Evolutionary conservation across 495 filamentous ascomycete species (phyloP), one percentile per base, ranked within the genome.

Genomic region (Lasiosphaeria hispida): DNA sequence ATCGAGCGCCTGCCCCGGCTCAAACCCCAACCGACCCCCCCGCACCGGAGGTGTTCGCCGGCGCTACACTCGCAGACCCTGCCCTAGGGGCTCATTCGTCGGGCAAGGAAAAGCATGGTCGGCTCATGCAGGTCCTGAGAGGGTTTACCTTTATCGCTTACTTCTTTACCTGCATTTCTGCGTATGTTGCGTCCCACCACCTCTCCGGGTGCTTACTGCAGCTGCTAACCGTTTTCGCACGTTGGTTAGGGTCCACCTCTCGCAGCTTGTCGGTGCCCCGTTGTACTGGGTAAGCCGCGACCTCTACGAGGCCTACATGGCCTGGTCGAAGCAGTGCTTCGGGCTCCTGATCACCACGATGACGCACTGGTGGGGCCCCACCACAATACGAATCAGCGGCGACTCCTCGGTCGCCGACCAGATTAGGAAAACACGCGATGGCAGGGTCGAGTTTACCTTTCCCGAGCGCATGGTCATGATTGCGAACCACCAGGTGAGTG

Each of bases 321-420:
- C 88, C 34, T 64, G 89, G 60, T 89, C 87, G 0, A 93, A 94
- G 68, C 81, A 86, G 56, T 83, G 78, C 35, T 93, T 92, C 67
- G 89, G 88, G 23, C 70, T 93, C 5, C 62, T 89, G 19, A 82
- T 86, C 53, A 89, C 83, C 10, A 88, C 85, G 17, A 83, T 91
- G 77, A 92, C 89, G 15, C 80, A 91, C 59, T 90, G 87, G 85
- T 94, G 87, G 87, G 82, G 81, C 47, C 90, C 90, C 7, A 91
- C 87, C 2, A 72, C 82, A 10, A 83, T 94, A 44, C 80, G 87
- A 43, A 84, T 93, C 54, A 91, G 87, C 68, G 89, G 89, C 7
- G 87, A 92, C 72, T 80, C 79, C 57, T 87, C 81, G 53, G 86
- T 93, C 43, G 78, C 83, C 18, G 86, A 83, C 19, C 83, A 92